phyloP scores from a whole-genome alignment of 2,329 filamentous ascomycete genomes.

The Rasamsonia emersonii region DNA sequence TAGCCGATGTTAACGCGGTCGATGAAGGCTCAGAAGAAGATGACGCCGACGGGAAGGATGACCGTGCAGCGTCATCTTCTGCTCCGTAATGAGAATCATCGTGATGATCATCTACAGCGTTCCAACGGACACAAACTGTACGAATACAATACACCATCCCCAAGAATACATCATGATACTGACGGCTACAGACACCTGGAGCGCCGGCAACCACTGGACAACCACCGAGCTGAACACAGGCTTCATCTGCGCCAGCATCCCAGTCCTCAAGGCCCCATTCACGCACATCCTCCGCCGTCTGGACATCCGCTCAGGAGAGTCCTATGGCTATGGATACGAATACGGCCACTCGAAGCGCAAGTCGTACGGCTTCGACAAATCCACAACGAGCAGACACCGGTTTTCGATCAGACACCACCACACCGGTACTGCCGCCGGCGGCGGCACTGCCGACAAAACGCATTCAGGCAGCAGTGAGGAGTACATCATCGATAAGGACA shows the following conservation, averaged over 20 bases:
- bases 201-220: constrained; percentile 2
- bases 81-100: constrained; percentile 2
- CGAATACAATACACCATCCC: neutral
- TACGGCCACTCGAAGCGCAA: neutral
- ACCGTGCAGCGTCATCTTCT: constrained; percentile 4
- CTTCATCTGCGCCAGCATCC: constrained; percentile 3
- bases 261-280: neutral
- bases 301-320: neutral
- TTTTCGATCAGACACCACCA: constrained; percentile 1
- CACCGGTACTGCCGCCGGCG: no score
- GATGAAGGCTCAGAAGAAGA: constrained; percentile 4
- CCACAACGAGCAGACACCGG: no score
- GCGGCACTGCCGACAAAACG: no score
- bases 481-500: constrained; percentile 1
- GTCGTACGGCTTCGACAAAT: neutral
- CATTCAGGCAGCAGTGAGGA: constrained; percentile 2
- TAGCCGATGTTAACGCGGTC: constrained; percentile 21
- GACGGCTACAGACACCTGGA: constrained; percentile 1
- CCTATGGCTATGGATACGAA: neutral
- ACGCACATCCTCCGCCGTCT: neutral
- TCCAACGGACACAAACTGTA: constrained; percentile 1
- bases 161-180: no score
- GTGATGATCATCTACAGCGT: constrained; percentile 1
- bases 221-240: constrained; percentile 1
- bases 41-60: constrained; percentile 3